A percentile compares a stretch with the other conserved stretches of the same genome.
Evolutionary conservation across 192 early-diverging fungal species (phyloP).

Genomic region (Martensiomyces pterosporus): DNA sequence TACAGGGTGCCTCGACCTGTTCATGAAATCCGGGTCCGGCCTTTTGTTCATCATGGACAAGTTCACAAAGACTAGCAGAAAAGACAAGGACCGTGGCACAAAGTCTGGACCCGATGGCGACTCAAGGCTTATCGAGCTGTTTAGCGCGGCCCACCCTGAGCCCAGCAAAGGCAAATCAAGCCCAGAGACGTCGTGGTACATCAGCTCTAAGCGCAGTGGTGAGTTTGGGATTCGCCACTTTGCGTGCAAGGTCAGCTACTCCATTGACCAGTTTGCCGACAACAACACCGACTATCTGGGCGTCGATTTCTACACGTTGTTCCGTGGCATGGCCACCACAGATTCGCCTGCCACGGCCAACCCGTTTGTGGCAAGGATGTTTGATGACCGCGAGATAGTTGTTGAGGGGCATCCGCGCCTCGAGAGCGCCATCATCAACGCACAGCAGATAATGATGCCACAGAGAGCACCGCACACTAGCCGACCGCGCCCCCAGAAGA

Average conservation of each 20-base stretch:
- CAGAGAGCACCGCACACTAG: slow-evolving; percentile 55
- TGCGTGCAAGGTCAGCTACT: slow-evolving; percentile 63
- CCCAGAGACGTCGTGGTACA: slow-evolving; percentile 23
- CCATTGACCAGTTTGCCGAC: slow-evolving; percentile 59
- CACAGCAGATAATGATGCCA: slow-evolving; percentile 69
- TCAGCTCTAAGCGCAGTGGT: slow-evolving; percentile 27
- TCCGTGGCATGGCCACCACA: slow-evolving; percentile 58
- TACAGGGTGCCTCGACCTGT: slow-evolving; percentile 68
- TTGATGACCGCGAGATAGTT: slow-evolving; percentile 66
- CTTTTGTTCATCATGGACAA: slow-evolving; percentile 74
- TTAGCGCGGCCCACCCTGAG: slow-evolving; percentile 27
- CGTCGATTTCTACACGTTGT: slow-evolving; percentile 80
- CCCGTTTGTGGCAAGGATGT: slow-evolving; percentile 70
- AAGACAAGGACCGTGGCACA: slow-evolving; percentile 33
- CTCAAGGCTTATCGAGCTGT: slow-evolving; percentile 29
- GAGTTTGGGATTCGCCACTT: slow-evolving; percentile 83
- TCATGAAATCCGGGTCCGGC: slow-evolving; percentile 67
- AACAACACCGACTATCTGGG: slow-evolving; percentile 74
- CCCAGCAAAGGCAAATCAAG: slow-evolving; percentile 18
- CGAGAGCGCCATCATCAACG: slow-evolving; percentile 71
- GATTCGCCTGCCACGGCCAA: slow-evolving; percentile 58
- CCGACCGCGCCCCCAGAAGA: slow-evolving; percentile 29
- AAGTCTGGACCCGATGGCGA: slow-evolving; percentile 39
- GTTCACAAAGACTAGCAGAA: slow-evolving; percentile 51
- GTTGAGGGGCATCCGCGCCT: slow-evolving; percentile 81